Percentiles rank a stretch among this genome's conserved stretches.
phyloP scores from a whole-genome alignment of 1,284 basidiomycete species.

The Schizophyllum amplum region DNA sequence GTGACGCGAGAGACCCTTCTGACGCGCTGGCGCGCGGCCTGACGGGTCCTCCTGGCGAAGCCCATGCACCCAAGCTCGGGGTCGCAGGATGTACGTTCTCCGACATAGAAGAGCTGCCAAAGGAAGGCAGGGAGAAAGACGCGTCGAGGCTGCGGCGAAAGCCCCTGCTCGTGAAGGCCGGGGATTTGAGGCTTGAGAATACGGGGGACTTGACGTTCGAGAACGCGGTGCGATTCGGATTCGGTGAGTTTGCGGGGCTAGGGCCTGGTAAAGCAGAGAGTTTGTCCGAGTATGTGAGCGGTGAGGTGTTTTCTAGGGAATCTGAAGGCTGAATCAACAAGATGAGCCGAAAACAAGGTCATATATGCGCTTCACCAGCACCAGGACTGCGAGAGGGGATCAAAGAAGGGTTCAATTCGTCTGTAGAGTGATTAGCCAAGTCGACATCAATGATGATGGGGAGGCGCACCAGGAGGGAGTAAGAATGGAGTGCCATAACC shows the following conservation, averaged over 20 bases:
- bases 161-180: constrained; percentile 11
- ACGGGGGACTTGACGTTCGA: constrained; percentile 18
- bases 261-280: constrained; percentile 27
- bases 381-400: too few species aligned
- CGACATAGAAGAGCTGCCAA: constrained; percentile 1
- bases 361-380: too few species aligned
- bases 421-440: background rate
- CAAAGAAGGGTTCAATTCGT: too few species aligned
- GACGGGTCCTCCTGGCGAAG: constrained; percentile 5
- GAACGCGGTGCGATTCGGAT: constrained; percentile 16
- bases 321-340: too few species aligned
- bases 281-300: constrained; percentile 34
- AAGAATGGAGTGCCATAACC: background rate
- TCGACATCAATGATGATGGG: background rate
- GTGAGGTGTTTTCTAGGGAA: background rate
- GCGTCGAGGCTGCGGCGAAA: constrained; percentile 26
- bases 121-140: constrained; percentile 19
- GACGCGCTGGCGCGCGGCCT: constrained; percentile 1
- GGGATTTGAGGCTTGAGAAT: constrained; percentile 17
- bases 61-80: constrained; percentile 7
- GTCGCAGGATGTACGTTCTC: constrained; percentile 11
- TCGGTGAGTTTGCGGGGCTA: constrained; percentile 15
- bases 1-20: constrained; percentile 21
- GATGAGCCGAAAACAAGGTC: too few species aligned
- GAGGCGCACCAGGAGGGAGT: background rate